A percentile compares a stretch with the other conserved stretches of the same genome.
These are phyloP conservation scores for Melaleuca quinquenervia DNA, from an alignment of 345 rosid genomes.

Conservation along the genomic window DNA sequence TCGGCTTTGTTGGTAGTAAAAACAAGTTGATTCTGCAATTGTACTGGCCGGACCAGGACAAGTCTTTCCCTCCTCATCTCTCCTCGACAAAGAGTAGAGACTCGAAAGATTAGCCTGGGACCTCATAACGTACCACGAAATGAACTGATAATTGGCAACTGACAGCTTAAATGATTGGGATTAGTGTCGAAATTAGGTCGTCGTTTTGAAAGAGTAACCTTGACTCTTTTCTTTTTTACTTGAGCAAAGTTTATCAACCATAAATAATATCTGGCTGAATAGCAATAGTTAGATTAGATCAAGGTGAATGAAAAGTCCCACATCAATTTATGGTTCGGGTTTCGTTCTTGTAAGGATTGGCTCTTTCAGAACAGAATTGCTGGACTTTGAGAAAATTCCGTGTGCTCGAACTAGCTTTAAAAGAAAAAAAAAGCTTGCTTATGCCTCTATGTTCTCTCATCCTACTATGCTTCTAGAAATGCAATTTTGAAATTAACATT, in stretches of 20 bases:
- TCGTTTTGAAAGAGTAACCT: neutral
- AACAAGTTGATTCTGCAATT: neutral
- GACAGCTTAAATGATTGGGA: neutral
- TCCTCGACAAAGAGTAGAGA: neutral
- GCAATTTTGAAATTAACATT: neutral
- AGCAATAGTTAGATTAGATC: neutral
- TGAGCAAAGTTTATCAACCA: neutral
- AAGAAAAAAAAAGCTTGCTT: neutral
- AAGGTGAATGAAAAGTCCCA: neutral
- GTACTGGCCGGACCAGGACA: neutral
- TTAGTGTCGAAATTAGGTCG: neutral
- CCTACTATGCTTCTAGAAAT: neutral
- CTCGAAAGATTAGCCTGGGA: neutral
- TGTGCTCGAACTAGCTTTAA: neutral
- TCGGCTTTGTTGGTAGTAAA: neutral
- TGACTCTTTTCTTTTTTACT: neutral
- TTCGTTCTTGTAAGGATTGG: neutral
- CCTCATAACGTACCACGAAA: neutral
- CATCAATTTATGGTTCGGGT: neutral
- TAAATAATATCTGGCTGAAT: neutral
- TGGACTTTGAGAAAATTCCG: neutral
- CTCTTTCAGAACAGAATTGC: neutral
- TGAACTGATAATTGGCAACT: neutral
- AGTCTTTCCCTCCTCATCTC: neutral
- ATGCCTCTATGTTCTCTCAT: neutral